These are phyloP conservation scores for Leccinellum luteum DNA, from an alignment of 768 basidiomycete genomes.

Conservation along the genomic window DNA sequence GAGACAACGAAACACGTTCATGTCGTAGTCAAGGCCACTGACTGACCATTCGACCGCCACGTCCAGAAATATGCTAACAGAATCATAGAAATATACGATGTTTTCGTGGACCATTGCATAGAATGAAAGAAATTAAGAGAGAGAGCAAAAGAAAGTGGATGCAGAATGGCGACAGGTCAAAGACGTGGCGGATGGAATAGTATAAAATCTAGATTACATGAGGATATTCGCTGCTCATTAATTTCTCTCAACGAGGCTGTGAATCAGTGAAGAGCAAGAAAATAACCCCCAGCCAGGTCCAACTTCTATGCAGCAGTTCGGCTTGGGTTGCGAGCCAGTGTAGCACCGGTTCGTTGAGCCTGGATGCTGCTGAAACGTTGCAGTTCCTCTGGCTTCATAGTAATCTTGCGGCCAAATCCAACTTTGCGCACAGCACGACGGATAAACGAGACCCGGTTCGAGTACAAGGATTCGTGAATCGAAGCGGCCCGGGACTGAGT, in stretches of 20 bases:
- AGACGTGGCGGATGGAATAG: constrained; percentile 15
- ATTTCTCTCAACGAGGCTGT: constrained; percentile 11
- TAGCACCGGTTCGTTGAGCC: constrained; percentile 72
- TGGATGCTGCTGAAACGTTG: constrained; percentile 86
- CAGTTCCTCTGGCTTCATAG: constrained; percentile 82
- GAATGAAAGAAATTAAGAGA: constrained; percentile 8
- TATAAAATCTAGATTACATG: constrained; percentile 34
- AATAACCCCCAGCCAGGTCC: constrained; percentile 7
- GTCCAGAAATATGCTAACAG: constrained; percentile 6
- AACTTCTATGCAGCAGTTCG: constrained; percentile 47
- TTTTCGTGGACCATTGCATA: constrained; percentile 16
- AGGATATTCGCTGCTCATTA: constrained; percentile 31
- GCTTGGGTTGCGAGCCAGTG: constrained; percentile 75
- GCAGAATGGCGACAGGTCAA: constrained; percentile 17
- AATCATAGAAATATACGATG: constrained; percentile 17
- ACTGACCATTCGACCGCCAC: not conserved
- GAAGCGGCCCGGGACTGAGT: constrained; percentile 89
- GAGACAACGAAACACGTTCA: not conserved
- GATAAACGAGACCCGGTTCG: constrained; percentile 93
- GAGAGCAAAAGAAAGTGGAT: constrained; percentile 18
- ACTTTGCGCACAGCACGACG: constrained; percentile 84
- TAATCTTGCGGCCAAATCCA: constrained; percentile 79
- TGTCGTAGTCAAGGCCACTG: constrained; percentile 1
- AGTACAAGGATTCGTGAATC: constrained; percentile 89
- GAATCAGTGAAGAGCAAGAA: constrained; percentile 20